These are phyloP conservation scores for apple (Malus domestica) DNA, from an alignment of 306 rosid species.

Conservation along the genomic window DNA sequence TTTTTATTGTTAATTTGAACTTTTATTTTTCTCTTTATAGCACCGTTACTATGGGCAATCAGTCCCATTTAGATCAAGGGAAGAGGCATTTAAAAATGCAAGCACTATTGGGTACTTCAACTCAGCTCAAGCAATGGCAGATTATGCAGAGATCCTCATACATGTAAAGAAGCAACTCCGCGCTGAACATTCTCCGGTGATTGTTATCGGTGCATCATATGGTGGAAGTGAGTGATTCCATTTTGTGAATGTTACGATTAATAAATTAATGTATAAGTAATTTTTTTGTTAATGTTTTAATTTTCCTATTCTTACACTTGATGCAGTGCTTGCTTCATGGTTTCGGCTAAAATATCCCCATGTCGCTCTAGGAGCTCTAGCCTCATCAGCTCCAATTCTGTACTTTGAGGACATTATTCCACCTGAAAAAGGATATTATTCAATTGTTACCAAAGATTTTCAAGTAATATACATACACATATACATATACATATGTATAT, in stretches of 20 bases:
- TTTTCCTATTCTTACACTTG: too few relatives aligned
- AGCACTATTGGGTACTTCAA: conserved; percentile 51
- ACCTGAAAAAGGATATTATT: conserved; percentile 38
- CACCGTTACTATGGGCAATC: conserved; percentile 58
- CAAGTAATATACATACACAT: conserved; percentile 9
- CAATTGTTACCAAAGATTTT: conserved; percentile 37
- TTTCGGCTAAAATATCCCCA: conserved; percentile 72
- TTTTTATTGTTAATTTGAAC: too few relatives aligned
- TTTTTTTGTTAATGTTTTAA: too few relatives aligned
- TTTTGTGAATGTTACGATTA: too few relatives aligned
- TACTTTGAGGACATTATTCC: conserved; percentile 40
- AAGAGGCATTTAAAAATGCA: conserved; percentile 42
- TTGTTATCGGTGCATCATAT: conserved; percentile 65
- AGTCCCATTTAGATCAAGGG: conserved; percentile 48
- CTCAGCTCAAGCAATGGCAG: conserved; percentile 61
- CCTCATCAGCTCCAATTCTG: conserved; percentile 73
- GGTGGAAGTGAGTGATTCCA: conserved; percentile 59
- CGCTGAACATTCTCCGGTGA: conserved; percentile 42
- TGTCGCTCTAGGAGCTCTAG: conserved; percentile 56
- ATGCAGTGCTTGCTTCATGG: conserved; percentile 38
- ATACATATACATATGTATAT: too few relatives aligned
- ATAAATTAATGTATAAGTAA: too few relatives aligned
- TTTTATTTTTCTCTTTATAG: conserved; percentile 6
- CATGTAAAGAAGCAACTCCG: conserved; percentile 29
- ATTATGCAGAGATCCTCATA: conserved; percentile 46